Base-by-base conservation (phyloP, 768 basidiomycete species). In the Epithele typhae region DNA sequence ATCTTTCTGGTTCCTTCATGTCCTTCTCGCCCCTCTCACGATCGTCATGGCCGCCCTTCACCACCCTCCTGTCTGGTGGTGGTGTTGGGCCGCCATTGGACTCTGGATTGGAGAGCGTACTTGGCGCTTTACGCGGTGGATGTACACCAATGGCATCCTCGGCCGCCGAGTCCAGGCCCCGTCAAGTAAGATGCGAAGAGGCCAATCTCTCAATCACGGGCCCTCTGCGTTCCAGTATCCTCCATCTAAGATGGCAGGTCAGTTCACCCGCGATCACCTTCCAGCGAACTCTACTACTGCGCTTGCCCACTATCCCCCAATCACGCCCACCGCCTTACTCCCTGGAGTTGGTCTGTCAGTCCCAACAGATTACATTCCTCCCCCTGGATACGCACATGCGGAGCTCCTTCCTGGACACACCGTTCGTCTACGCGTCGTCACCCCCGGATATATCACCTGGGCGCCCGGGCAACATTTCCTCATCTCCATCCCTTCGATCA, bases 401-500 rank as follows among this genome's bases (percentile, higher is more conserved):
- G 81, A 85, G 52, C 66, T 88, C 7, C 68, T 90, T 15, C 78
- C 87, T 0, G 88, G 87, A 8, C 71, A 75, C 3, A 86, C 82
- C 4, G 64, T 90, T 15, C 81, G 87, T 35, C 61, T 90, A n/a
- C 79, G 81, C 0, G 65, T 88, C 33, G 67, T 79, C 45, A 70
- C 82, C 0, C 73, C 81, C 0, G 72, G 75, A 2, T 74, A 72
- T 40, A 60, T 84, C 40, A 62, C 70, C 0, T 90, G 87, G 87
- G 74, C 79, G 1, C 80, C 87, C 2, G 88, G 87, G n/a, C 88
- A 90, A 62, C 83, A 87, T 61, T 79, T 89, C 55, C 70, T 84
- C 19, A 69, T 91, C 49, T 77, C 70, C 42, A 70, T 88, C 17
- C 87, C 88, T 0, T 73, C 74, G 24, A 68, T 91, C 22, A 81